Percentiles rank a stretch among this genome's conserved stretches.
Conservation (phyloP, 768 basidiomycete genomes). For the Trametes meyenii region DNA sequence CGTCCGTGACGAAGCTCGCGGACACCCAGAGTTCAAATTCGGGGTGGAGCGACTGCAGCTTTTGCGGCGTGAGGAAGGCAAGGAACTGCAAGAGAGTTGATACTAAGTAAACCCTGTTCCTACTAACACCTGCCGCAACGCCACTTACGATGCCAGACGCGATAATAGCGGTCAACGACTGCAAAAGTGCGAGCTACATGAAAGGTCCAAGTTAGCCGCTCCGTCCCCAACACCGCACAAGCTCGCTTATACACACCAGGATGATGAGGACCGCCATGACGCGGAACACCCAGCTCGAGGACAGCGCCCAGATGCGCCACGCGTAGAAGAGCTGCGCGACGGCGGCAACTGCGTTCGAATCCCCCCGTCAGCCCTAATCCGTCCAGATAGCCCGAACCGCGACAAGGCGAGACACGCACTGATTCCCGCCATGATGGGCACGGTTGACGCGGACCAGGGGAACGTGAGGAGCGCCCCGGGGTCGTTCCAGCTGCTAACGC, state of each 20-base stretch:
- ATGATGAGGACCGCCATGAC: conserved; percentile 1
- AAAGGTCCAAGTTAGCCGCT: background rate
- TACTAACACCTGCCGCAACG: background rate
- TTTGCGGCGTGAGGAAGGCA: background rate
- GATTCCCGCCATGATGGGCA: conserved; percentile 25
- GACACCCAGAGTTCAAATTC: conserved; percentile 32
- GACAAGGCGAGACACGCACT: conserved; percentile 11
- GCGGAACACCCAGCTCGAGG: conserved; percentile 9
- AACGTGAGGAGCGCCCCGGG: conserved; percentile 17
- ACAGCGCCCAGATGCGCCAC: conserved; percentile 20
- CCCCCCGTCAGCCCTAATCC: background rate
- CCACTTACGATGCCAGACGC: conserved; percentile 14
- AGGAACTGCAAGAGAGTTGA: background rate
- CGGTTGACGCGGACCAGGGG: conserved; percentile 20
- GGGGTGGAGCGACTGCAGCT: conserved; percentile 1
- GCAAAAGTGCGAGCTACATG: conserved; percentile 20
- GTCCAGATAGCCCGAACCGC: background rate
- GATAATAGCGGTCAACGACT: conserved; percentile 17
- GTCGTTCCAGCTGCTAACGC: conserved; percentile 31
- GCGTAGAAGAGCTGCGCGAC: conserved; percentile 31
- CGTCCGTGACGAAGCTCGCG: conserved; percentile 29
- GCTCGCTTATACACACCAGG: background rate
- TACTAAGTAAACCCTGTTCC: too few species aligned
- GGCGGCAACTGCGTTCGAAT: conserved; percentile 15
- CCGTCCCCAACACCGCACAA: background rate